Evolutionary conservation across 169 alveolate species (phyloP), one percentile per base, ranked within the genome.

Genomic region (Cardiosporidium cionae): DNA sequence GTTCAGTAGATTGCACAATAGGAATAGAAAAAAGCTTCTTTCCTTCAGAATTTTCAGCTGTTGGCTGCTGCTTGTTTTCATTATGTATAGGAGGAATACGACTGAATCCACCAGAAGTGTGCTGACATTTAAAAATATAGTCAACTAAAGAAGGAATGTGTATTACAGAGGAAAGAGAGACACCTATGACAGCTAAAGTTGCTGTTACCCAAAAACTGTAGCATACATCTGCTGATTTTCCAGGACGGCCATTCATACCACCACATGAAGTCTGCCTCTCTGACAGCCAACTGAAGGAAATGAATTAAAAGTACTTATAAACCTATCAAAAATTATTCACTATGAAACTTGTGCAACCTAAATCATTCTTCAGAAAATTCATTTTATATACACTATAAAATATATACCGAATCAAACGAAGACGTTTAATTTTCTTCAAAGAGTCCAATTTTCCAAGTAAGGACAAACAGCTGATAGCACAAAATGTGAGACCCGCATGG

Each of bases 161-260:
- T 7, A 52, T 35, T 52, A 73, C 37, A 9, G 67, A 34, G 16
- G 31, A 29, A 29, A 63, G 63, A 36, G 62, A 52, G 29, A 52
- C 74, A 29, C 63, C 85, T 62, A 83, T 23, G 37, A 79, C 79
- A 22, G 52, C 74, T 27, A 78, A 54, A 68, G 86, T 73, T 31
- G 86, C 86, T 34, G 62, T 35, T 28, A 83, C 83, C 88, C 88
- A 83, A 81, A 81, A 83, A 34, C 82, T 70, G 70, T 83, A 83
- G 75, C 88, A 83, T 28, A 74, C 73, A 62, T 83, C 88, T 5
- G 84, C 77, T 44, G 34, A 52, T 52, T 83, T 83, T 6, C 86
- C 86, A 4, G 80, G 73, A 16, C 88, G 79, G 32, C 88, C 88
- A 67, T 79, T 81, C 68, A 83, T 58, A 44, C 86, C 32, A n/a